Evolutionary conservation across 2,329 filamentous ascomycete species (phyloP).

Genomic region (Septoria linicola): DNA sequence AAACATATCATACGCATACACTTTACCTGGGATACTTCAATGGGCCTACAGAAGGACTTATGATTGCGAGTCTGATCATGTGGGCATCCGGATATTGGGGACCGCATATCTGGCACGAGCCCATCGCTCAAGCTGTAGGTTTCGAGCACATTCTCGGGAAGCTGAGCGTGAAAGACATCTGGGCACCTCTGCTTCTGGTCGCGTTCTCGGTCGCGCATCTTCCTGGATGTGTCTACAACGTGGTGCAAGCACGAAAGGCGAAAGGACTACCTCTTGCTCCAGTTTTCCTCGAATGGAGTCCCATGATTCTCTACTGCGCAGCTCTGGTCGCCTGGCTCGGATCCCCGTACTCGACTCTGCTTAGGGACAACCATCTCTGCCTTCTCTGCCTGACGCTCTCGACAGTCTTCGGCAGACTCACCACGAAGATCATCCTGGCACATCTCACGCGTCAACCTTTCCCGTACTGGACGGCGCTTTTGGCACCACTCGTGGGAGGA

Average conservation of each 20-base stretch:
- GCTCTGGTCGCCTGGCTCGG: constrained; percentile 81
- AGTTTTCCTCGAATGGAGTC: constrained; percentile 90
- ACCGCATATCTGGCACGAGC: constrained; percentile 79
- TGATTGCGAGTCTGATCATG: constrained; percentile 87
- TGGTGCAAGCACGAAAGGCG: constrained; percentile 70
- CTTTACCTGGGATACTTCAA: constrained; percentile 96
- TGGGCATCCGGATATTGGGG: constrained; percentile 82
- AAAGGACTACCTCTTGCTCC: constrained; percentile 73
- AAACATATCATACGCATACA: constrained; percentile 98
- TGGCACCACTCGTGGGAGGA: constrained; percentile 81
- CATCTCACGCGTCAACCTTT: constrained; percentile 92
- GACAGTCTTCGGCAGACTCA: constrained; percentile 98
- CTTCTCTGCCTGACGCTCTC: constrained; percentile 91
- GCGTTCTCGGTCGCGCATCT: constrained; percentile 63
- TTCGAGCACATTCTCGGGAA: constrained; percentile 63
- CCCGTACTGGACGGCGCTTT: constrained; percentile 92
- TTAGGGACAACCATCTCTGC: constrained; percentile 81
- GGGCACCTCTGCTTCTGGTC: constrained; percentile 62
- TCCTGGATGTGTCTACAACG: constrained; percentile 86
- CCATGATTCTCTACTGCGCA: constrained; percentile 77
- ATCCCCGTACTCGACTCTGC: constrained; percentile 79
- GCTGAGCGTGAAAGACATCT: constrained; percentile 79
- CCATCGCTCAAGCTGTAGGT: constrained; percentile 68
- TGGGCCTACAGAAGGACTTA: constrained; percentile 90
- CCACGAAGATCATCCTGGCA: constrained; percentile 97